Evolutionary conservation across 768 basidiomycete genomes (phyloP), one percentile per base, ranked within the genome.

Genomic region (Pleurotus tuoliensis): DNA sequence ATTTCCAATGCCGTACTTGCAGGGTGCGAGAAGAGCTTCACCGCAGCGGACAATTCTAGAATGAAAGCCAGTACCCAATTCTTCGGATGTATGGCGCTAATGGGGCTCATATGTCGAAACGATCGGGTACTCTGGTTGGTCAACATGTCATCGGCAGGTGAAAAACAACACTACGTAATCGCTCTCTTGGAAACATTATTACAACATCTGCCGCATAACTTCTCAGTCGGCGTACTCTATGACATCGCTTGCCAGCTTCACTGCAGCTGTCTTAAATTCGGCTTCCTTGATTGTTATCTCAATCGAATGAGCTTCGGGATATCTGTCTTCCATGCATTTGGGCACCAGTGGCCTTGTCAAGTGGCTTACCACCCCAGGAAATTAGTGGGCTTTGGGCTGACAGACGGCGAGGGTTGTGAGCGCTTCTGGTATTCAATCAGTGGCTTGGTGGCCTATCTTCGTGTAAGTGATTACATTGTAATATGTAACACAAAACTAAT

Each of bases 311-410:
- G 45, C 1, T 75, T 69, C 47, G 68, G 63, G 2, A 67, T 71
- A 1, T 67, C 71, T 1, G 70, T 73, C 0, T 72, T 76, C 58
- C 74, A 77, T 65, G 71, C 71, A 0, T 76, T 71, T 56, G 71
- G 73, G 1, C 76, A 77, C 55, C 66, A 71, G 38, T 75, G 74
- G 73, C 61, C 69, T 8, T 74, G 73, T 53, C 71, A 74, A 43
- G 16, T 73, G 2, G 58, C 70, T 4, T 76, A 67, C 59, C 69
- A 76, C 54, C 75, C 74, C 3, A 56, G 71, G 3, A 67, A 70
- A 39, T 61, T 67, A 37, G 24, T 52, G n/a, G 71, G 71, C 0
- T 67, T 68, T 56, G 71, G 68, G 4, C 59, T 67, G 20, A 60
- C 64, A 0, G 62, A 69, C 60, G 66, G 65, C 0, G 69, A 73